Evolutionary conservation across 1,284 basidiomycete genomes (phyloP).

Genomic region (Cystobasidium pallidum): DNA sequence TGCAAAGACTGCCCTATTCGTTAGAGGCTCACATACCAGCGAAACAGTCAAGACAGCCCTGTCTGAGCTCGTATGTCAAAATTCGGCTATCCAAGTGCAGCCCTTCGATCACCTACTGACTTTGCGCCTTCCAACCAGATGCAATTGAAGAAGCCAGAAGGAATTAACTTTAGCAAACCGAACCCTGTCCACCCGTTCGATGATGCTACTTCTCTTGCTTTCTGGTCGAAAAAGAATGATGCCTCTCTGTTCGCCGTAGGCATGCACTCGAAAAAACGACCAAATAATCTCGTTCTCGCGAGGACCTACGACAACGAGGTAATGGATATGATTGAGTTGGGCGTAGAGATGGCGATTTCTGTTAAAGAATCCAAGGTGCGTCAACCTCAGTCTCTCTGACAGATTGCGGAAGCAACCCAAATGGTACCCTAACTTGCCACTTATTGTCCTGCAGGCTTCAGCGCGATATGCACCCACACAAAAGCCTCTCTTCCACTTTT

Average conservation of each 20-base stretch:
- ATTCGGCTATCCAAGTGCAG: too few relatives aligned
- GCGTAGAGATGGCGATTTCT: conserved; percentile 75
- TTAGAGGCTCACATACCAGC: conserved; percentile 82
- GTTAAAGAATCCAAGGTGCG: conserved; percentile 84
- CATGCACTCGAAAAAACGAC: conserved; percentile 92
- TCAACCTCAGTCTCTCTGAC: conserved; percentile 37
- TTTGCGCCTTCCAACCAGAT: conserved; percentile 63
- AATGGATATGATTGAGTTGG: conserved; percentile 93
- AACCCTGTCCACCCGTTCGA: conserved; percentile 92
- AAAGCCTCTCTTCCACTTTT: conserved; percentile 89
- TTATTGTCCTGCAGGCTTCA: conserved; percentile 57
- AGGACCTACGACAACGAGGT: conserved; percentile 85
- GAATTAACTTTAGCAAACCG: conserved; percentile 84
- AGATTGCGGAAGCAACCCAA: not conserved
- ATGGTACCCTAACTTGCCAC: conserved; percentile 58
- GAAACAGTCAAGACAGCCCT: conserved; percentile 78
- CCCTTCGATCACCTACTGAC: conserved; percentile 6
- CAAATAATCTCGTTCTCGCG: conserved; percentile 82
- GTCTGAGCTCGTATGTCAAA: conserved; percentile 77
- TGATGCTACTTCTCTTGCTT: conserved; percentile 75
- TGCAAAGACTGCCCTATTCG: conserved; percentile 80
- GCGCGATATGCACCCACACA: conserved; percentile 70
- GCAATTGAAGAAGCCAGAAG: conserved; percentile 84
- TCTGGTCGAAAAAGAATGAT: conserved; percentile 94
- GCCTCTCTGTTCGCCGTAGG: conserved; percentile 88